Base-by-base conservation (phyloP, 139 green algal genomes). In the Auxenochlorella pyrenoidosa region DNA sequence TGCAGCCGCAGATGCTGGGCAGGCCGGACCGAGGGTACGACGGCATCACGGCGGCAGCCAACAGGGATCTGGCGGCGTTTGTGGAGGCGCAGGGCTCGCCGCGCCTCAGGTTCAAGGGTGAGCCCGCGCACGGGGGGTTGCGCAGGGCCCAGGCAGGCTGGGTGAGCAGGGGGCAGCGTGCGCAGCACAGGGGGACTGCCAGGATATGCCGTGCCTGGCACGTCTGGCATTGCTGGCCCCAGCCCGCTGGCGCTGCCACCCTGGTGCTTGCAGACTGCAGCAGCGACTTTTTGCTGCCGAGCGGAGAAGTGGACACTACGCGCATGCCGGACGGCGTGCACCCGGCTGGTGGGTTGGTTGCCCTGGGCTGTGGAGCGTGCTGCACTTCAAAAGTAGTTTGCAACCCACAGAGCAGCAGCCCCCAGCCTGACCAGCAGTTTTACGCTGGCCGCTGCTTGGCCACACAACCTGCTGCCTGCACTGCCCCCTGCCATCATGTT, bases 241-340 rank as follows among this genome's bases (percentile, higher is more conserved):
- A 18, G 6, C 4, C 13, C 12, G 5, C 66, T 73, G 24, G 26
- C 0, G 8, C 26, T 41, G 28, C 73, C 10, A 4, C 24, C 1
- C 26, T 3, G 28, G 26, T 24, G 21, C 41, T 24, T 65, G 80
- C 80, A 85, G 80, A 85, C 40, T 85, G 80, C 60, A 63, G 80
- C 28, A 5, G 34, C 28, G 6, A 13, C 3, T 85, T 85, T 18
- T 21, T 34, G 5, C 15, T 43, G 19, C 16, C 59, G 12, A 34
- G 75, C 19, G 80, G 80, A 2, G 32, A 28, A 0, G 60, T 65
- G 5, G 40, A 85, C 28, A 41, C 41, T 4, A 36, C 40, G 2
- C 41, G 75, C 26, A 85, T 85, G 38, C 63, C 66, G 0, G 80
- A 85, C 16, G 80, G 80, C 0, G 80, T 85, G 40, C 80, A 85